A percentile compares a stretch with the other conserved stretches of the same genome.
Conservation (phyloP, 257 asterid genomes). For the Scutellaria galericulata region DNA sequence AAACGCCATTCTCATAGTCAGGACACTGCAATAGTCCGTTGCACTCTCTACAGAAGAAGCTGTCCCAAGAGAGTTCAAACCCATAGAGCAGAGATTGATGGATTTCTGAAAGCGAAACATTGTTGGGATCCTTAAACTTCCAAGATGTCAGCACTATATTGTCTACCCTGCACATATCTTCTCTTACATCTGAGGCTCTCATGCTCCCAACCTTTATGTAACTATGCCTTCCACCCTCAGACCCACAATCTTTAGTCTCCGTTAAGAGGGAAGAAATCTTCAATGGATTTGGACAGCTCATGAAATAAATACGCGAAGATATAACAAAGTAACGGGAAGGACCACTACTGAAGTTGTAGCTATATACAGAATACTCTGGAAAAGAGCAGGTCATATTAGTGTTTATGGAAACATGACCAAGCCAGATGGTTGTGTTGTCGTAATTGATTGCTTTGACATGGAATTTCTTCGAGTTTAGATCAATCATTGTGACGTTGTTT, state of each 20-base stretch:
- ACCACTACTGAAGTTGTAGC: no score
- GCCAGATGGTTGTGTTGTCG: no score
- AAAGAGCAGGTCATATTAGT: slow-evolving; percentile 11
- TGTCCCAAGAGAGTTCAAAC: no score
- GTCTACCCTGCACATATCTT: neutral
- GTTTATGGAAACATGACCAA: neutral
- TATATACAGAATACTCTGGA: neutral
- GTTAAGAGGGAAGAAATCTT: neutral
- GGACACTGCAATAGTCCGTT: no score
- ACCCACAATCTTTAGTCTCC: neutral
- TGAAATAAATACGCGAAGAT: neutral
- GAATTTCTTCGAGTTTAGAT: neutral
- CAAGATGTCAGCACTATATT: no score
- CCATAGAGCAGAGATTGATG: no score
- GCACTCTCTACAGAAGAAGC: no score
- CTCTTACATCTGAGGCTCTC: neutral
- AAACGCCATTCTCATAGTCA: no score
- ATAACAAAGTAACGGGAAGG: neutral
- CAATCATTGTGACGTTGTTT: slow-evolving; percentile 33
- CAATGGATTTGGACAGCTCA: neutral
- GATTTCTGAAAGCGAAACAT: no score
- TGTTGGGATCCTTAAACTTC: no score
- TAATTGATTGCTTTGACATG: no score
- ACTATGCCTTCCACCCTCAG: neutral
- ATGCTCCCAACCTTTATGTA: slow-evolving; percentile 4